A percentile compares a stretch with the other conserved stretches of the same genome.
Conservation (phyloP, 73 alveolate species). For the Urostyla sp. region DNA sequence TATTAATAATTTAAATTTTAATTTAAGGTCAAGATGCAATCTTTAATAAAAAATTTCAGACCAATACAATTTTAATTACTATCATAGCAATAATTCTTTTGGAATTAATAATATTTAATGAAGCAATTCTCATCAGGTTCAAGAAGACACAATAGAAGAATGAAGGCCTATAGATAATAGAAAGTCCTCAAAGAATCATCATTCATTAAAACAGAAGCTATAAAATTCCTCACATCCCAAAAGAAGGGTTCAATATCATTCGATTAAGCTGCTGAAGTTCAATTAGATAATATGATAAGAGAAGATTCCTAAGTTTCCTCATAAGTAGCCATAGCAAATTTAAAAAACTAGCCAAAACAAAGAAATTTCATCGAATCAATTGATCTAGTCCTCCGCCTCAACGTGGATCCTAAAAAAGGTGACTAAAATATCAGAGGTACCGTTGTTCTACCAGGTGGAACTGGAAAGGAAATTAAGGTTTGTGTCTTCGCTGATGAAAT, state of each 20-base stretch:
- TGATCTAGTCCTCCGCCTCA: constrained; percentile 61
- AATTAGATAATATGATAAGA: background rate
- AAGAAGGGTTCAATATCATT: background rate
- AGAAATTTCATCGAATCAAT: constrained; percentile 67
- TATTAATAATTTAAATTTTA: background rate
- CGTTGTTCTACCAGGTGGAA: constrained; percentile 74
- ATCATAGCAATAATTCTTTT: background rate
- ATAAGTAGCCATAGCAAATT: background rate
- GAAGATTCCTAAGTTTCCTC: background rate
- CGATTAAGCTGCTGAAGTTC: background rate
- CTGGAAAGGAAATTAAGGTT: constrained; percentile 59
- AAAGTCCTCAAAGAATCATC: constrained; percentile 35
- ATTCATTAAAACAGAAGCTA: constrained; percentile 54
- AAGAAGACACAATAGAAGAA: constrained; percentile 25
- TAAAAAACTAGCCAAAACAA: constrained; percentile 22
- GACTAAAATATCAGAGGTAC: constrained; percentile 85
- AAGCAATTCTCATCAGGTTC: background rate
- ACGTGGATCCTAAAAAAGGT: constrained; percentile 80
- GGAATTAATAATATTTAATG: background rate
- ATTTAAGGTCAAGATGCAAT: background rate
- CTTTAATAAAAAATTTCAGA: background rate
- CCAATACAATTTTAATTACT: too few species aligned
- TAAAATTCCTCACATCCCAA: background rate
- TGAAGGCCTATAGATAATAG: constrained; percentile 11
- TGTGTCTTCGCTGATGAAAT: constrained; percentile 70